Evolutionary conservation across 2,329 filamentous ascomycete genomes (phyloP).

Genomic region (Chrysoporthe cubensis): DNA sequence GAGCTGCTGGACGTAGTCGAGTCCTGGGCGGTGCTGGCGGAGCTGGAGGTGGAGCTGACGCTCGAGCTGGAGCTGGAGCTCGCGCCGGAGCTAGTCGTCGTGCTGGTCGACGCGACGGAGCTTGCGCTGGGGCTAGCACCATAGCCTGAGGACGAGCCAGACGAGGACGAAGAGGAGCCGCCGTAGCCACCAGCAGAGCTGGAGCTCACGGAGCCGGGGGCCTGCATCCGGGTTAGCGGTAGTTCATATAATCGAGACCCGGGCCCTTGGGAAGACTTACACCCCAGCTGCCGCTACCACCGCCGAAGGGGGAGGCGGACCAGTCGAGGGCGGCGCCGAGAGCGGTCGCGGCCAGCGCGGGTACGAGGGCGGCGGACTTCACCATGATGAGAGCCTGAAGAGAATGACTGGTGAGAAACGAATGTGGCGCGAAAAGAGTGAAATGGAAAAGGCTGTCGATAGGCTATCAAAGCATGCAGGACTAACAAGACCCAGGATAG

Average conservation of each 20-base stretch:
- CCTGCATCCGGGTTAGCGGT: background rate
- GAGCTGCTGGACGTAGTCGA: slow-evolving; percentile 12
- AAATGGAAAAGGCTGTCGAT: slow-evolving; percentile 5
- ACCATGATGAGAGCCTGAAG: slow-evolving; percentile 16
- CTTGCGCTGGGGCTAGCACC: background rate
- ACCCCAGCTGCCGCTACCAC: slow-evolving; percentile 12
- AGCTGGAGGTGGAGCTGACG: background rate
- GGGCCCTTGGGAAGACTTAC: slow-evolving; percentile 1
- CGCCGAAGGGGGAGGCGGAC: background rate
- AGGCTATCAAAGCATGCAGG: slow-evolving; percentile 13
- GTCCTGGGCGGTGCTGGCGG: background rate
- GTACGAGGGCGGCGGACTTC: slow-evolving; percentile 18
- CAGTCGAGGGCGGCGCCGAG: slow-evolving; percentile 16
- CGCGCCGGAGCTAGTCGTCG: background rate
- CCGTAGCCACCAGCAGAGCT: background rate
- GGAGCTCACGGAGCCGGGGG: slow-evolving; percentile 5
- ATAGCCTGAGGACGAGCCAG: background rate
- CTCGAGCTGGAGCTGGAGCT: background rate
- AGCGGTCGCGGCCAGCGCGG: slow-evolving; percentile 22
- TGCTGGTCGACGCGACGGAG: slow-evolving; percentile 2
- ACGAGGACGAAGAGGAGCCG: background rate
- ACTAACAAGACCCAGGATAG: background rate
- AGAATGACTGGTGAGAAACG: background rate
- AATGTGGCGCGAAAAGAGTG: background rate
- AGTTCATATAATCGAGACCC: background rate